Evolutionary conservation across 306 rosid genomes (phyloP), one percentile per base, ranked within the genome.

Genomic region (Pyrus betulifolia): DNA sequence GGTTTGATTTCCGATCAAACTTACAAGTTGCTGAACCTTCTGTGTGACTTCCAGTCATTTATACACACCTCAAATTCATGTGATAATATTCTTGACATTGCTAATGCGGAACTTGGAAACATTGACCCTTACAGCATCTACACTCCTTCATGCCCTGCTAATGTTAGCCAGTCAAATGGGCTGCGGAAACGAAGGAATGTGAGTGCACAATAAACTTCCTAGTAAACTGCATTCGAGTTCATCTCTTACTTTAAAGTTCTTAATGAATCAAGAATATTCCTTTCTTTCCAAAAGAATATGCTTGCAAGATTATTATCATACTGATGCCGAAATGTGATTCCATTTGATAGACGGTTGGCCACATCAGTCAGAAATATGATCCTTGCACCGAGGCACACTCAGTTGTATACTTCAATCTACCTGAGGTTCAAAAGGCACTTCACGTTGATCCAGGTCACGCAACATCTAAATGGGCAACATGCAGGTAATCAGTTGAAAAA

Each of bases 1-100:
- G 98, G 98, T 78, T 69, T 94, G 88, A 90, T 94, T 75, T 94
- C 98, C 42, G 97, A 94, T 81, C 85, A 91, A 82, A 91, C 97
- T 71, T 91, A 79, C 87, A 84, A 85, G 76, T 86, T 76, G 49
- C 85, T 91, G 75, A 87, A 90, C 79, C 70, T 84, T 67, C 78
- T 66, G 46, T 94, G 98, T 67, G 88, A 80, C 76, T 70, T 21
- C 45, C 75, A 87, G 79, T 78, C 97, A 58, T 84, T 90, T 73
- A 14, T 78, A 60, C 89, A 86, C 57, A 51, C 91, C 7, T 90
- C 97, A 67, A 31, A 65, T 9, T 81, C 93, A 14, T 94, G 98
- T 67, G 86, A 74, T 3, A 65, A 84, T 25, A 69, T 85, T 74
- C 63, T 60, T 12, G 91, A 82, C 1, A 75, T 74, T 73, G 94